Evolutionary conservation across 2,329 filamentous ascomycete genomes (phyloP).

Genomic region (Ophiocordyceps australis): DNA sequence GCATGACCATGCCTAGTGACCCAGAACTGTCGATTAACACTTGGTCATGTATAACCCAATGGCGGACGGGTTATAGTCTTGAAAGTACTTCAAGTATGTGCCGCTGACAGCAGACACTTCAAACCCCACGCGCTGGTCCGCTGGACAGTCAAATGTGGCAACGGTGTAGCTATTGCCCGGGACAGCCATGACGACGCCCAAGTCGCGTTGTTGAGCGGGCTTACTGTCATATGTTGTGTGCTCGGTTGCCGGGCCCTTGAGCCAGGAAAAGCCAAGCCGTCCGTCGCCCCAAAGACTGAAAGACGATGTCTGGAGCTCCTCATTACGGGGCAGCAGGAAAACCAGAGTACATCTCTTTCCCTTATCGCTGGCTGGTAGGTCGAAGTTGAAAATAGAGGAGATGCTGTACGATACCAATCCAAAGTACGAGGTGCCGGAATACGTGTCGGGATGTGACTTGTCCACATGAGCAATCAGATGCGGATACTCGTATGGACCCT

Average conservation of each 20-base stretch:
- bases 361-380: conserved; percentile 32
- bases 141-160: conserved; percentile 32
- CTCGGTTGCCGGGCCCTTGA: conserved; percentile 23
- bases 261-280: conserved; percentile 29
- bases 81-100: conserved; percentile 39
- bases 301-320: conserved; percentile 38
- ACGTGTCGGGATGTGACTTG: conserved; percentile 28
- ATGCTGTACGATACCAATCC: conserved; percentile 33
- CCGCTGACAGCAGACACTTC: conserved; percentile 27
- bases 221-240: conserved; percentile 36
- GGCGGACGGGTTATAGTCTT: conserved; percentile 39
- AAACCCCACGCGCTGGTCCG: conserved; percentile 29
- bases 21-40: too few relatives aligned
- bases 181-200: conserved; percentile 21
- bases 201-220: conserved; percentile 23
- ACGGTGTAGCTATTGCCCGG: conserved; percentile 37
- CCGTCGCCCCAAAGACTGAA: conserved; percentile 30
- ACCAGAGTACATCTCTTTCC: conserved; percentile 43
- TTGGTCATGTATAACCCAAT: conserved; percentile 19
- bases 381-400: conserved; percentile 51
- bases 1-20: too few relatives aligned
- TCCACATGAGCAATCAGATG: conserved; percentile 45
- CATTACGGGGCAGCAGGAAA: conserved; percentile 42
- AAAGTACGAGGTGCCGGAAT: conserved; percentile 33
- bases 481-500: conserved; percentile 32